A percentile compares a stretch with the other conserved stretches of the same genome.
Evolutionary conservation across 495 filamentous ascomycete species (phyloP).

Genomic region (Podospora anserina): DNA sequence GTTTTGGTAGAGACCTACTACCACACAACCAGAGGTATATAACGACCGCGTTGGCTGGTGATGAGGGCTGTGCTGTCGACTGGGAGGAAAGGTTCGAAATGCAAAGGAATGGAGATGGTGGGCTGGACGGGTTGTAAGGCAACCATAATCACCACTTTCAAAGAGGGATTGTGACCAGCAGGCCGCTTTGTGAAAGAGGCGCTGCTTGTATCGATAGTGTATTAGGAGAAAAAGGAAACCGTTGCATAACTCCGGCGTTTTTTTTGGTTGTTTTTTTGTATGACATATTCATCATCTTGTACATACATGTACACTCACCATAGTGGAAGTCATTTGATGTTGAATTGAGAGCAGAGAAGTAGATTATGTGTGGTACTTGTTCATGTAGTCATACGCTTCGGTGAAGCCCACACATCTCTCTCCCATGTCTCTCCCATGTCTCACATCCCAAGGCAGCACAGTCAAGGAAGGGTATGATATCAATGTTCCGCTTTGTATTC

Average conservation of each 20-base stretch:
- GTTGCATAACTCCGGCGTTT: not conserved
- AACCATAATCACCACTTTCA: not conserved
- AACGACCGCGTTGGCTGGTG: not conserved
- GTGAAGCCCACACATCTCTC: not conserved
- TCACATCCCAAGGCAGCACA: not conserved
- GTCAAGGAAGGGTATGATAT: not conserved
- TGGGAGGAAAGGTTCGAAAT: not conserved
- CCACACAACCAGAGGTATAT: not conserved
- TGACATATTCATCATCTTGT: not conserved
- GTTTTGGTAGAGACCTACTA: constrained; percentile 5
- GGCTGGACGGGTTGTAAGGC: not conserved
- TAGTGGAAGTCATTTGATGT: not conserved
- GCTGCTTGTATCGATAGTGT: not conserved
- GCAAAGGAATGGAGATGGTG: not conserved
- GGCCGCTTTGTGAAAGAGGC: not conserved
- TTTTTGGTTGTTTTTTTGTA: not conserved
- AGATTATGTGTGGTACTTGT: not conserved
- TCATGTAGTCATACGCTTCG: too few species aligned
- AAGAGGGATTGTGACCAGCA: not conserved
- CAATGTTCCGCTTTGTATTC: not conserved
- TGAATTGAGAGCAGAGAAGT: not conserved
- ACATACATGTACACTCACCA: not conserved
- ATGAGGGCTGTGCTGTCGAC: not conserved
- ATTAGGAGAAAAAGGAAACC: not conserved
- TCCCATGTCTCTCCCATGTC: not conserved